Conservation (phyloP, 1,284 basidiomycete genomes). For the Marasmius fiardii region DNA sequence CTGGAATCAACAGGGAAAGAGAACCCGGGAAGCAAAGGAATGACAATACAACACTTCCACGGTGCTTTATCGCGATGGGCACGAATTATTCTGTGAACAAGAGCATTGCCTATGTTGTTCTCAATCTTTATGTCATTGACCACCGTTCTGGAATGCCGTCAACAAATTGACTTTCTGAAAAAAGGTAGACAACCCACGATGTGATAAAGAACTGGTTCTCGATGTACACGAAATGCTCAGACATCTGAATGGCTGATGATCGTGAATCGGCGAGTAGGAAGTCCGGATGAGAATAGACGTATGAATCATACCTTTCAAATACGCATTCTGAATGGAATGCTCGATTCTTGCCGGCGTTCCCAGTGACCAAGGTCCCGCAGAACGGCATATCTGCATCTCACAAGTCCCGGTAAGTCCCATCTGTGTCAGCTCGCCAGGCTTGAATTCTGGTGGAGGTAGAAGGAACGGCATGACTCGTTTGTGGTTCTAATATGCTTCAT, state of each 20-base stretch:
- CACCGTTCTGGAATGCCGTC: constrained; percentile 55
- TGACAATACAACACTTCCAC: constrained; percentile 93
- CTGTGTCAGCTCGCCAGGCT: constrained; percentile 73
- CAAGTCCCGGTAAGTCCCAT: constrained; percentile 93
- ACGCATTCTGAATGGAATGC: constrained; percentile 94
- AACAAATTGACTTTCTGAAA: constrained; percentile 1
- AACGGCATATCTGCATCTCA: constrained; percentile 96
- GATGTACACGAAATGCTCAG: constrained; percentile 92
- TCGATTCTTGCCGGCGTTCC: constrained; percentile 87
- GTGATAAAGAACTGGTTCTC: constrained; percentile 99
- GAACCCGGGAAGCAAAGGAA: constrained; percentile 93
- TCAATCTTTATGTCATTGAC: constrained; percentile 87
- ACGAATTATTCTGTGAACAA: constrained; percentile 89
- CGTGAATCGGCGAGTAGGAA: neutral
- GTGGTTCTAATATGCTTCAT: constrained; percentile 67
- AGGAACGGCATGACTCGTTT: constrained; percentile 91
- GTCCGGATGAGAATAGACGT: constrained; percentile 16
- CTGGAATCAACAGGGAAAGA: constrained; percentile 90
- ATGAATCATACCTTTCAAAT: constrained; percentile 69
- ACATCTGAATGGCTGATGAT: constrained; percentile 82
- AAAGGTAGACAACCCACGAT: constrained; percentile 50
- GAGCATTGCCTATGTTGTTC: constrained; percentile 93
- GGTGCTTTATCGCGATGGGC: constrained; percentile 80
- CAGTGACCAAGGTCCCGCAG: constrained; percentile 94
- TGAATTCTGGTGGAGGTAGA: constrained; percentile 92